Evolutionary conservation across 2,329 filamentous ascomycete species (phyloP), one percentile per base, ranked within the genome.

Genomic region (Alternaria metachromatica): DNA sequence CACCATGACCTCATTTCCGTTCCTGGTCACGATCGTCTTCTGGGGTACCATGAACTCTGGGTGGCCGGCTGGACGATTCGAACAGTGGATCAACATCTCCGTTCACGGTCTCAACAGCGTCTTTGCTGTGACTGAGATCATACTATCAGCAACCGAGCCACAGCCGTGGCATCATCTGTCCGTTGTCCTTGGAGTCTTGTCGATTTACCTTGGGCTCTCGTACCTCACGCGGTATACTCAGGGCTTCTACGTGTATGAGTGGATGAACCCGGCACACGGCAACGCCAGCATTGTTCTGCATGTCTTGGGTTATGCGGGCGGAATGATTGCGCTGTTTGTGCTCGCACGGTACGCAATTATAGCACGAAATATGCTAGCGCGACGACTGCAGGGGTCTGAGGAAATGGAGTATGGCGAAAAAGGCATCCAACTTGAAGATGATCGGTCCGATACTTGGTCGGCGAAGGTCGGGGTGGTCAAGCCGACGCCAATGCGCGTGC

Each of bases 101-200:
- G 85, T 92, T 77, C 93, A 96, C 79, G 89, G 82, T n/a, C 79
- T 96, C 55, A 95, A 95, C 82, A 85, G 86, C 51, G 76, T 84
- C 59, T 93, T 92, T 75, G 90, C 91, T 1, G 81, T 93, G 18
- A 85, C 92, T 68, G 92, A 96, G 81, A 85, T 95, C 68, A n/a
- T 90, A 15, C 66, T 95, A 33, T 83, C 92, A 3, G 85, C 91
- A 53, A 91, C 90, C 1, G 80, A 82, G 6, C 85, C 87, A 10
- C 85, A 85, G 33, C 86, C 88, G 0, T 88, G 87, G 81, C 80
- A 90, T 15, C 89, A 94, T 71, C 78, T 92, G 18, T 79, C 86
- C 18, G 88, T 87, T 76, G 82, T 94, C 11, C 80, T 94, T 66
- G 60, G 92, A 12, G 78, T 95, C 4, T 84, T 96, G 33, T 87